A percentile compares a stretch with the other conserved stretches of the same genome.
These are phyloP conservation scores for Calonectria pseudoreteaudii DNA, from an alignment of 2,329 filamentous ascomycete species.

Conservation along the genomic window DNA sequence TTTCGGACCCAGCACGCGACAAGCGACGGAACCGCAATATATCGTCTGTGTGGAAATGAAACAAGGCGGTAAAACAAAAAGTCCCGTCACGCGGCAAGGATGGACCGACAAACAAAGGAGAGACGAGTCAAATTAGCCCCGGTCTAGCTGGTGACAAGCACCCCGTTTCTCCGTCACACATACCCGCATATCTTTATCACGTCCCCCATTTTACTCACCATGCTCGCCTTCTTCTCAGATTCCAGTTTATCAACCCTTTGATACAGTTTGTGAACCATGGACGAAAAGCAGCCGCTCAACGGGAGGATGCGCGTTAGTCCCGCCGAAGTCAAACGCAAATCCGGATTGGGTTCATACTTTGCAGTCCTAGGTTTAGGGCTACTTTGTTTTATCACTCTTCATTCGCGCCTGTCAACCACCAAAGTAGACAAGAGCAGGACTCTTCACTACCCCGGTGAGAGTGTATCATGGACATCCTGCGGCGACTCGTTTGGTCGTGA, in stretches of 20 bases:
- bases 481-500: slow-evolving; percentile 50
- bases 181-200: background rate
- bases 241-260: background rate
- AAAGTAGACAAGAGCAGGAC: too few relatives aligned
- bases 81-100: background rate
- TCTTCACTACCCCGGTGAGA: slow-evolving; percentile 48
- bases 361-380: background rate
- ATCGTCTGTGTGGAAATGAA: background rate
- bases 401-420: background rate
- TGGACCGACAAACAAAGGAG: background rate
- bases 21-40: background rate
- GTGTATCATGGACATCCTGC: slow-evolving; percentile 53
- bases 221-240: background rate
- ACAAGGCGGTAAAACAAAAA: background rate
- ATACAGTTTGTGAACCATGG: background rate
- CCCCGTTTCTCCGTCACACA: background rate
- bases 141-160: background rate
- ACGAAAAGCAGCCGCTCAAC: background rate
- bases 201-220: background rate
- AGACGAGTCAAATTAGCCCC: background rate
- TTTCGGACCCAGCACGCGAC: background rate
- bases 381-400: background rate
- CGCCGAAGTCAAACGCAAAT: background rate
- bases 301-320: too few relatives aligned
- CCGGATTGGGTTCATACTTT: background rate